Evolutionary conservation across 768 basidiomycete genomes (phyloP), one percentile per base, ranked within the genome.

Genomic region (Glaciozyma martinii): DNA sequence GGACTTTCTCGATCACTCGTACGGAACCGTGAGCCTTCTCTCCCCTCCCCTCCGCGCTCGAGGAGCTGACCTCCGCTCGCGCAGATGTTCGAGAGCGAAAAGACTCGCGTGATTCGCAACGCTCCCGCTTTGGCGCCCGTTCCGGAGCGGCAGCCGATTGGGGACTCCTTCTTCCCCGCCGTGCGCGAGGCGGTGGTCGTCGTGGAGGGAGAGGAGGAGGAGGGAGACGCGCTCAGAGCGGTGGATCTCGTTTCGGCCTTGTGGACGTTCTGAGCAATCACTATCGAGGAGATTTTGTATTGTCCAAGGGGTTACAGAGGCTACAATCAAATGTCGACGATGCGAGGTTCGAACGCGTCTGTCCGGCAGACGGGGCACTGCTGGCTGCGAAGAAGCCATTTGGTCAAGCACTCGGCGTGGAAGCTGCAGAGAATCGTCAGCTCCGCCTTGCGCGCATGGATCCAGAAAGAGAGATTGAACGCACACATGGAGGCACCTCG

Each of bases 1-100:
- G 71, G 94, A 98, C 75, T 99, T 98, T 76, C 76, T 97, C 74
- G 95, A 98, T 75, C 94, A 98, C 74, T 88, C 88, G 3, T 79
- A 79, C 57, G 72, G 71, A 3, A 78, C 77, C 2, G 78, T 78
- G 57, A 65, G 78, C 77, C 43, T 32, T 50, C 63, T 33, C 37
- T 57, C 56, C 25, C 29, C 25, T 54, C 29, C 71, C 44, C 43
- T 47, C 50, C 21, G 46, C 30, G 29, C 42, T 42, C 33, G 43
- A 30, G 12, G 53, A 44, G 3, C 25, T 33, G 16, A 59, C 42
- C 4, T 19, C 3, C 25, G 2, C 23, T 3, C 25, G 5, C 2
- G 27, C 74, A 95, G 92, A 80, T 98, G 37, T 87, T 93, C 70
- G 89, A 93, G 43, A 87, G 87, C 0, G 93, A 95, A 73, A 79